Conservation (phyloP, 176 grass and related monocot genomes). For the Hordeum vulgare region MorexV3_pseudomolecules_assembly NC_058518.1:501915261-501915760, state of each 20-base stretch:
- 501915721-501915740: constrained; percentile 22
- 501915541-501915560: background rate
- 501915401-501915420: constrained; percentile 21
- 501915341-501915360: constrained; percentile 28
- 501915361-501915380: constrained; percentile 38
- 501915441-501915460: background rate
- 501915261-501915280: constrained; percentile 11
- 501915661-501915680: background rate
- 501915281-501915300: constrained; percentile 51
- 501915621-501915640: constrained; percentile 30
- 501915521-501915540: background rate
- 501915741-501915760: constrained; percentile 10
- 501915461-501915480: background rate
- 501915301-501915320: constrained; percentile 58
- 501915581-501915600: constrained; percentile 16
- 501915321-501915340: constrained; percentile 16
- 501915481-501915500: constrained; percentile 35
- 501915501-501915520: background rate
- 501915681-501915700: constrained; percentile 11
- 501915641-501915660: background rate
- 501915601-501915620: constrained; percentile 19
- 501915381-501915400: background rate
- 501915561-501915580: background rate
- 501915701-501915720: background rate
- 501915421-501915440: constrained; percentile 48